Percentiles rank a stretch among this genome's conserved stretches.
These are phyloP conservation scores for Aspergillus clavatus DNA, from an alignment of 2,329 filamentous ascomycete genomes.

Conservation along the genomic window DNA sequence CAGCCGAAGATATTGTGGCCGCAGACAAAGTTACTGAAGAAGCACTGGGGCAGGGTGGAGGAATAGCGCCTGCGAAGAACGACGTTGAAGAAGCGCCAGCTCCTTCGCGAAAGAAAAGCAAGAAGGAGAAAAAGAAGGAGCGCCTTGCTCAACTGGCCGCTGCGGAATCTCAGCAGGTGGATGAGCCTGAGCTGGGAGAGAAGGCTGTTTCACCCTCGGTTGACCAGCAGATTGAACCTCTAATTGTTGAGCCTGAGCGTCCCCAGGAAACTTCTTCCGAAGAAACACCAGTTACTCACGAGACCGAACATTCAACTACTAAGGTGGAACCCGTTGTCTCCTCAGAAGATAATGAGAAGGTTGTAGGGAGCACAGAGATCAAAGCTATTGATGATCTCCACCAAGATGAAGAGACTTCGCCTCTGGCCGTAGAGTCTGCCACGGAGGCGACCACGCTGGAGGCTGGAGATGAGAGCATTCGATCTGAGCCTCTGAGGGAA, in stretches of 20 bases:
- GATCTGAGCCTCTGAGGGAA: slow-evolving; percentile 4
- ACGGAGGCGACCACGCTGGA: not conserved
- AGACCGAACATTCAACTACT: not conserved
- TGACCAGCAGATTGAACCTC: not conserved
- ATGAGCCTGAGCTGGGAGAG: not conserved
- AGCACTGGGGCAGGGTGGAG: not conserved
- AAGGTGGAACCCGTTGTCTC: not conserved
- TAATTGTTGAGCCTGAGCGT: not conserved
- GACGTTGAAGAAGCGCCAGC: not conserved
- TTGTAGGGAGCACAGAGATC: not conserved
- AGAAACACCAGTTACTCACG: not conserved
- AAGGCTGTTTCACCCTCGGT: not conserved
- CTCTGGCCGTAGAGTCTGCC: not conserved
- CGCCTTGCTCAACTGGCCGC: slow-evolving; percentile 3
- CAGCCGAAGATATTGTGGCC: not conserved
- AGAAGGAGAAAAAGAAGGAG: slow-evolving; percentile 19
- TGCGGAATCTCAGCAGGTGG: not conserved
- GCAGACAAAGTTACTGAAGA: not conserved
- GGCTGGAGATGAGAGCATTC: not conserved
- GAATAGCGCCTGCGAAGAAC: not conserved
- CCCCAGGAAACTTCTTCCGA: not conserved
- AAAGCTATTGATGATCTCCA: not conserved
- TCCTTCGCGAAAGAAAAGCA: slow-evolving; percentile 4
- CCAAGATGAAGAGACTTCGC: not conserved
- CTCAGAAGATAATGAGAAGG: not conserved